Evolutionary conservation across 768 basidiomycete genomes (phyloP).

Genomic region (Russula compacta): DNA sequence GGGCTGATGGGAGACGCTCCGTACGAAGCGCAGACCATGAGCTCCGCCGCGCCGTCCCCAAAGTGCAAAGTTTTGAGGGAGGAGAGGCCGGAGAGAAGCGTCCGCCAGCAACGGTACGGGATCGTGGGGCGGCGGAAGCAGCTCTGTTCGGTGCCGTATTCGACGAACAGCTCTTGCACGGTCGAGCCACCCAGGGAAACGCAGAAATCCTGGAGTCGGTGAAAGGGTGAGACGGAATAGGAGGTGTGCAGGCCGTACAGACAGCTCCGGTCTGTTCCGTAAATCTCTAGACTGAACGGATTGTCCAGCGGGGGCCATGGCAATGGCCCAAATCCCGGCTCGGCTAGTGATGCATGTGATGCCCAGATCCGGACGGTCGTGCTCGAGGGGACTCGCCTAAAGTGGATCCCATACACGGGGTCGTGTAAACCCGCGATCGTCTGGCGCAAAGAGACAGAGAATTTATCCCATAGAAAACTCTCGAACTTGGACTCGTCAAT

Average conservation of each 20-base stretch:
- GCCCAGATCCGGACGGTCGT: neutral
- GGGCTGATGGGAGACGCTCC: too few relatives aligned
- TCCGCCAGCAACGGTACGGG: neutral
- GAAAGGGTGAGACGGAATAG: neutral
- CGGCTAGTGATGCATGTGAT: neutral
- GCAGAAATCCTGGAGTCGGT: conserved; percentile 1
- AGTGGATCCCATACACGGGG: neutral
- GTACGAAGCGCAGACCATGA: neutral
- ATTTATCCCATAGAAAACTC: neutral
- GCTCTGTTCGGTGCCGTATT: neutral
- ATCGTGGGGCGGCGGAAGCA: neutral
- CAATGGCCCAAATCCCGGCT: neutral
- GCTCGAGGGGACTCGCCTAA: neutral
- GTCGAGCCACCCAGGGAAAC: neutral
- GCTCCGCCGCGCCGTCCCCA: neutral
- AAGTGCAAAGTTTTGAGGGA: conserved; percentile 2
- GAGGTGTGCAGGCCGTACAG: conserved; percentile 3
- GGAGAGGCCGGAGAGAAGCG: neutral
- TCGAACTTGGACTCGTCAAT: neutral
- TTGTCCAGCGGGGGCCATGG: conserved; percentile 3
- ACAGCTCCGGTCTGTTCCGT: neutral
- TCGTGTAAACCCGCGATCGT: conserved; percentile 4
- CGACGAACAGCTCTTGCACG: neutral
- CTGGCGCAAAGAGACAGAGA: neutral
- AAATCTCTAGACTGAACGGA: conserved; percentile 3